Percentiles rank a stretch among this genome's conserved stretches.
Evolutionary conservation across 2,329 filamentous ascomycete species (phyloP).

Genomic region (Phyllosticta capitalensis): DNA sequence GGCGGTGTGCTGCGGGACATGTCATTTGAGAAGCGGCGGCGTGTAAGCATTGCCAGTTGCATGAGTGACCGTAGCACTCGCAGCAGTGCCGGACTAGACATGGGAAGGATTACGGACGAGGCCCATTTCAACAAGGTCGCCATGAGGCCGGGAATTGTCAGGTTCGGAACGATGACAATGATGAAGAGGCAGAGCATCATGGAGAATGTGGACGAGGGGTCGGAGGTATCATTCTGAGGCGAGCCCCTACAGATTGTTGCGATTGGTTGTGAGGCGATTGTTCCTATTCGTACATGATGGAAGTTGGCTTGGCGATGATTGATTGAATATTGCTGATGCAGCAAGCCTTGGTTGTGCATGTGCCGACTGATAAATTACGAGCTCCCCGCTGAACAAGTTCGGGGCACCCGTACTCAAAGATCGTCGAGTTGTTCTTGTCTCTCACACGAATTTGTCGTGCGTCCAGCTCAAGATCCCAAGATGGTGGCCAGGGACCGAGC

Average conservation of each 20-base stretch:
- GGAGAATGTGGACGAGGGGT: constrained; percentile 3
- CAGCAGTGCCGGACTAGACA: not conserved
- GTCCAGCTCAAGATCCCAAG: constrained; percentile 12
- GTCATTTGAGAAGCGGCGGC: not conserved
- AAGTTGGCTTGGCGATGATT: not conserved
- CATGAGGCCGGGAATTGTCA: constrained; percentile 4
- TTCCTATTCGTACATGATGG: not conserved
- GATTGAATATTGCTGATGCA: not conserved
- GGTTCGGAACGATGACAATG: not conserved
- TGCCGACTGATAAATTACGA: constrained; percentile 12
- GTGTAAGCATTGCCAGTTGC: not conserved
- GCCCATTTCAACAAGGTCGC: not conserved
- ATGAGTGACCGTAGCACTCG: not conserved
- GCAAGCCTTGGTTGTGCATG: not conserved
- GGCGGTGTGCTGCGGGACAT: not conserved
- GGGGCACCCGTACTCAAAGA: constrained; percentile 11
- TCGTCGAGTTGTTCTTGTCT: constrained; percentile 10
- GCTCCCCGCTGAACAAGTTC: constrained; percentile 9
- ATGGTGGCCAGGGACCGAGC: constrained; percentile 7
- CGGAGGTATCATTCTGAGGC: not conserved
- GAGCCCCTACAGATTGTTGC: not conserved
- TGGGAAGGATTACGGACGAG: not conserved
- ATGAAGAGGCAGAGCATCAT: constrained; percentile 2
- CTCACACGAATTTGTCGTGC: constrained; percentile 5
- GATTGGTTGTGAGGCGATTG: no score